These are phyloP conservation scores for Rhizophora apiculata DNA, from an alignment of 345 rosid species.

Conservation along the genomic window DNA sequence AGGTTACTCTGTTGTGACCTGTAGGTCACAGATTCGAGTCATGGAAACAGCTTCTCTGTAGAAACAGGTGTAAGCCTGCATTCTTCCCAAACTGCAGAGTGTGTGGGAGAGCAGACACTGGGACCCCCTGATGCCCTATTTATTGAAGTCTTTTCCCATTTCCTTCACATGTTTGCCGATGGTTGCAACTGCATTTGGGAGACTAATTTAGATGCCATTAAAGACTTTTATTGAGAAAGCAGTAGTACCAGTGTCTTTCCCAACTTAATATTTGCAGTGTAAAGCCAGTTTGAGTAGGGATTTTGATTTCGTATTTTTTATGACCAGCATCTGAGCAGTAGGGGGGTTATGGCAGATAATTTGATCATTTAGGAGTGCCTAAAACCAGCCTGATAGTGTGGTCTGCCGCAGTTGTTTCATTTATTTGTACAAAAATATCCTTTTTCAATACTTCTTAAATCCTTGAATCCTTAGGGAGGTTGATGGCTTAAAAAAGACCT, in stretches of 20 bases:
- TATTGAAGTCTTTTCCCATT: too few relatives aligned
- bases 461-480: neutral
- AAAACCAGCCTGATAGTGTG: neutral
- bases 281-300: too few relatives aligned
- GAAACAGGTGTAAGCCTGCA: too few relatives aligned
- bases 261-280: too few relatives aligned
- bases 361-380: neutral
- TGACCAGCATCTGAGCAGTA: neutral
- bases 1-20: too few relatives aligned
- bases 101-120: too few relatives aligned
- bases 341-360: neutral
- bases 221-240: neutral
- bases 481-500: constrained; percentile 11
- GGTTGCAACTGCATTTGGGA: neutral
- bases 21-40: too few relatives aligned
- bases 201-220: neutral
- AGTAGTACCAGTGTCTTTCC: too few relatives aligned
- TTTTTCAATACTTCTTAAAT: neutral
- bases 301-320: too few relatives aligned
- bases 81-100: too few relatives aligned
- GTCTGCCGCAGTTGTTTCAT: neutral
- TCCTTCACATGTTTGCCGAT: neutral
- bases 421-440: neutral
- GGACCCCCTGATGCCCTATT: too few relatives aligned
- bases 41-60: too few relatives aligned